Evolutionary conservation across 129 eudicot genomes (phyloP).

Genomic region (Saposhnikovia divaricata): DNA sequence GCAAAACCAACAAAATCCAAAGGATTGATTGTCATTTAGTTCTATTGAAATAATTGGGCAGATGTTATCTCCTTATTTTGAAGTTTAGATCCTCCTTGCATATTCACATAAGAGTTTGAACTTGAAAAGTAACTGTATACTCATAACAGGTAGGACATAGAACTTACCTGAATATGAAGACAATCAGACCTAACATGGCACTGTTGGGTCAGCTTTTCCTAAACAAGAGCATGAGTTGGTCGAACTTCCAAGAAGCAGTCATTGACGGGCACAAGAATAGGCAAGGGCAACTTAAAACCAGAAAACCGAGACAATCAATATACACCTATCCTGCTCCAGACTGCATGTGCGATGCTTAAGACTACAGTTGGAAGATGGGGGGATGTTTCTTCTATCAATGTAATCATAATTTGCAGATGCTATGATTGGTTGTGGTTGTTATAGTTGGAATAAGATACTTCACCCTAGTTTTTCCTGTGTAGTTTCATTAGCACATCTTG

Average conservation of each 20-base stretch:
- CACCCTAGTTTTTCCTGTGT: neutral
- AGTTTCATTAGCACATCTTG: neutral
- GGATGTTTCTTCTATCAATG: neutral
- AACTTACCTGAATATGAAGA: constrained; percentile 69
- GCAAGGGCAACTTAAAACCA: constrained; percentile 66
- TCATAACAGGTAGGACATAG: constrained; percentile 61
- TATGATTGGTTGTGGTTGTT: neutral
- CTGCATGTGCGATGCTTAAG: constrained; percentile 68
- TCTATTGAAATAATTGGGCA: neutral
- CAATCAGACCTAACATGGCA: constrained; percentile 80
- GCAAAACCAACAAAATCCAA: neutral
- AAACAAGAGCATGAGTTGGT: constrained; percentile 68
- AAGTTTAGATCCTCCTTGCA: neutral
- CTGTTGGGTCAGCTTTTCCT: constrained; percentile 74
- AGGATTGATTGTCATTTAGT: neutral
- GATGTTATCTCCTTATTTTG: neutral
- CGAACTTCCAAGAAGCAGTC: constrained; percentile 48
- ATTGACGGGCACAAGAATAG: constrained; percentile 75
- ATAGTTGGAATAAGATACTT: neutral
- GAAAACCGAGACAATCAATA: constrained; percentile 69
- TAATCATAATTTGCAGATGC: neutral
- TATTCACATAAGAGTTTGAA: neutral
- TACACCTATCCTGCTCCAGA: constrained; percentile 94
- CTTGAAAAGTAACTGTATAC: neutral
- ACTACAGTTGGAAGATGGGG: neutral